Base-by-base conservation (phyloP, 495 filamentous ascomycete genomes). In the Tricharina praecox region DNA sequence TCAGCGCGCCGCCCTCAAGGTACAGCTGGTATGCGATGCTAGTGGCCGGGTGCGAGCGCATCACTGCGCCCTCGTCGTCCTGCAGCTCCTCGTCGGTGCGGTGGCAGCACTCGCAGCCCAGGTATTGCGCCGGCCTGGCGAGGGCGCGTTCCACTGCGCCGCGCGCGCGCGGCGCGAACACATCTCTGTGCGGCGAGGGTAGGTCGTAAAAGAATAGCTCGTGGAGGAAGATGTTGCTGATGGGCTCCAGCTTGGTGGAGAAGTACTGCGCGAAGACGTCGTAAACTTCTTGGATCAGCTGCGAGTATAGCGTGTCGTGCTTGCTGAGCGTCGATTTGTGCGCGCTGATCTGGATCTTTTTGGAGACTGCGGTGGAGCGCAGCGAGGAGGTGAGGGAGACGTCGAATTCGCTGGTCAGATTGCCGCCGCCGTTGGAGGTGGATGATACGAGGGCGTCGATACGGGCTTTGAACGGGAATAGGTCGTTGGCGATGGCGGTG, bases 21-120 rank as follows among this genome's bases (percentile, higher is more conserved):
- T 93, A 95, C 23, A 95, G 66, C 49, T 92, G 84, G 65, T 94
- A 97, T 49, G 96, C 55, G 15, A 93, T 80, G 1, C 85, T 73
- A 13, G 79, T 80, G 11, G 82, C 66, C 10, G 92, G 87, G 53
- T 88, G 74, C 5, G 76, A 81, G 5, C 75, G 54, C 4, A 71
- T 73, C 4, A 79, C 49, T 4, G 48, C 48, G 2, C 45, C 28
- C 39, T 47, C 56, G 1, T 47, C 55, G 15, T 11, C 16, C 2
- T 46, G 24, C 43, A 33, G 9, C 36, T 43, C 47, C 16, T 23
- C 25, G 23, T 70, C 60, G 15, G 55, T 51, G 42, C 63, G 50
- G 51, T 66, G 53, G 63, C 80, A 76, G 66, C 82, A 85, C 2
- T 68, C 64, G 59, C 81, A 93, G 15, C 74, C 74, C 11, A 96